Percentiles rank a stretch among this genome's conserved stretches.
phyloP scores from a whole-genome alignment of 257 asterid species.

The Asclepias syriaca region DNA sequence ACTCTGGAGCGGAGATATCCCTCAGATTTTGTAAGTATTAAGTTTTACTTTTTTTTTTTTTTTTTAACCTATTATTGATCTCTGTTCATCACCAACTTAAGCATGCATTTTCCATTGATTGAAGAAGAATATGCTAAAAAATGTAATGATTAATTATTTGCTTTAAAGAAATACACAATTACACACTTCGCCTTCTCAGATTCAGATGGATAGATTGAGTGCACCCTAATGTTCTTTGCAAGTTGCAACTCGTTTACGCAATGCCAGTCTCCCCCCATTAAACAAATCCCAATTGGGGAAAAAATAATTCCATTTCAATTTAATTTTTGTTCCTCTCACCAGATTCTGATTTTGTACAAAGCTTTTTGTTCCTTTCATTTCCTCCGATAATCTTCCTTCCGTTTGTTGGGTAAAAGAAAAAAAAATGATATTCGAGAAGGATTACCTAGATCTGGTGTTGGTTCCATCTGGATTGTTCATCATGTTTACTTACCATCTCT shows the following conservation, averaged over 20 bases:
- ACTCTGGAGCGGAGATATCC: too few species aligned
- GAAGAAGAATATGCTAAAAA: not conserved
- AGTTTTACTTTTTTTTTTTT: too few species aligned
- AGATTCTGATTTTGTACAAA: not conserved
- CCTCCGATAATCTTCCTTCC: too few species aligned
- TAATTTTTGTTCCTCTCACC: too few species aligned
- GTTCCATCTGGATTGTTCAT: constrained; percentile 50
- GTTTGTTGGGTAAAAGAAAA: too few species aligned
- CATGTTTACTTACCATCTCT: constrained; percentile 51
- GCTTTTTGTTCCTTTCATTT: too few species aligned
- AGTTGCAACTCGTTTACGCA: not conserved
- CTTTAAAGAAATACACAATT: constrained; percentile 1
- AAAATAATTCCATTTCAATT: not conserved
- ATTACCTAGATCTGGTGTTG: constrained; percentile 46
- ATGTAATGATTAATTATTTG: not conserved
- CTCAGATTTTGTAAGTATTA: too few species aligned
- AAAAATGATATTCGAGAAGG: constrained; percentile 33
- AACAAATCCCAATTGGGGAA: not conserved
- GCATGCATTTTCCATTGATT: not conserved
- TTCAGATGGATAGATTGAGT: not conserved
- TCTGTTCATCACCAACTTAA: too few species aligned
- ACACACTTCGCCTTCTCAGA: not conserved
- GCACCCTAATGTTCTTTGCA: not conserved
- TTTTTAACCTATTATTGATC: too few species aligned
- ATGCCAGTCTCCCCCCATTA: not conserved